phyloP scores from a whole-genome alignment of 768 basidiomycete genomes.

The Mycena crocata region DNA sequence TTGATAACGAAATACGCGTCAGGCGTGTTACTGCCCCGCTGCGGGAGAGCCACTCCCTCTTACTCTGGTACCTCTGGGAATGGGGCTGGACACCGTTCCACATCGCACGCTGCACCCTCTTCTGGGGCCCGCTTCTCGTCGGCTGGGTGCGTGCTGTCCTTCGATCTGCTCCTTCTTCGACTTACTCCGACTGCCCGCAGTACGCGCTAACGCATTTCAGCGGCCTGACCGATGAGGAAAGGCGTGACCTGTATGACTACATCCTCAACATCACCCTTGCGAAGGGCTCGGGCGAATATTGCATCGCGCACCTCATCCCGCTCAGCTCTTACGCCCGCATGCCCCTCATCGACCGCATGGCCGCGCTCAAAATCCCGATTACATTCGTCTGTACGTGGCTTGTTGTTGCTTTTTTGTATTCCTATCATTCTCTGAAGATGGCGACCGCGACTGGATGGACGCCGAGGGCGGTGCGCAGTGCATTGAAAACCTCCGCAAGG shows the following conservation, averaged over 20 bases:
- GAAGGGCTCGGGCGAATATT: conserved; percentile 96
- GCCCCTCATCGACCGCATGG: conserved; percentile 87
- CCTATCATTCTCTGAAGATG: conserved; percentile 68
- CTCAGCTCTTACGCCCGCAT: conserved; percentile 89
- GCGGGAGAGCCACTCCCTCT: conserved; percentile 68
- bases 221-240: conserved; percentile 82
- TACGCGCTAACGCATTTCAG: conserved; percentile 89
- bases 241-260: conserved; percentile 90
- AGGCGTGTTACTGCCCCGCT: conserved; percentile 66
- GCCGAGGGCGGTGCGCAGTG: conserved; percentile 82
- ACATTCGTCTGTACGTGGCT: conserved; percentile 85
- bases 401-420: conserved; percentile 11
- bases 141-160: no score
- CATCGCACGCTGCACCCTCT: no score
- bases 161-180: no score
- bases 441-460: conserved; percentile 98
- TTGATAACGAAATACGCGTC: conserved; percentile 64
- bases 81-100: no score
- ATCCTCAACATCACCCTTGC: conserved; percentile 91
- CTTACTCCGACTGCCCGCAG: no score
- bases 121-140: conserved; percentile 90
- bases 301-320: conserved; percentile 91
- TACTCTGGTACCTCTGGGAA: no score
- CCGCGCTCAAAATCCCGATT: conserved; percentile 80
- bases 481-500: conserved; percentile 75